Evolutionary conservation across 73 alveolate species (phyloP), one percentile per base, ranked within the genome.

Genomic region (Paramecium caudatum): DNA sequence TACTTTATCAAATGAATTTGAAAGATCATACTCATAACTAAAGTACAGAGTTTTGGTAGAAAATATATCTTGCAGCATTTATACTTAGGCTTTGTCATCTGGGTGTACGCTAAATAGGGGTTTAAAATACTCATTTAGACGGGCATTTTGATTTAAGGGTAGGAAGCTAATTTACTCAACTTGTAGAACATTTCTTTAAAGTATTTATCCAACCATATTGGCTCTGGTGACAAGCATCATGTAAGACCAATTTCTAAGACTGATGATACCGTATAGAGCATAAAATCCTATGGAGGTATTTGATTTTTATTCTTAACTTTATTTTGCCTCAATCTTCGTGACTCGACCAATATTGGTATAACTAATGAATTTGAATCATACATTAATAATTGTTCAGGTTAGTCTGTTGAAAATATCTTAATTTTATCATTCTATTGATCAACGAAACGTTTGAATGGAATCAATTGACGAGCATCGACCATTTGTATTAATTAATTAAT

Each of bases 11-110:
- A 86, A 62, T n/a, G 90, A 46, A 46, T 86, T 86, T 37, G 93
- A 41, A 13, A 86, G 55, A 86, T 86, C 93, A 41, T 86, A 86
- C 33, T 86, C 93, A 43, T 86, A 55, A 25, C 85, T 47, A 65
- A 86, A 86, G 45, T 86, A 86, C 43, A 86, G 65, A 33, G 84
- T 86, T 23, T 65, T 86, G 16, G 90, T 86, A 0, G 37, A 41
- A 86, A 86, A 41, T 0, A 86, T 33, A 25, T 70, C 63, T 46
- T 63, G 37, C 37, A 86, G 15, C 93, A 86, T 86, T 39, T 61
- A 65, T 3, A 45, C 32, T 8, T 63, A 86, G 17, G 47, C 9
- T 47, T 86, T 23, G 65, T 86, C 93, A 37, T 49, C 93, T 17
- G 30, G 43, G 2, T 61, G 65, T 1, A 86, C 65, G 15, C 93